phyloP scores from a whole-genome alignment of 1,284 basidiomycete genomes.

The Naganishia liquefaciens region DNA sequence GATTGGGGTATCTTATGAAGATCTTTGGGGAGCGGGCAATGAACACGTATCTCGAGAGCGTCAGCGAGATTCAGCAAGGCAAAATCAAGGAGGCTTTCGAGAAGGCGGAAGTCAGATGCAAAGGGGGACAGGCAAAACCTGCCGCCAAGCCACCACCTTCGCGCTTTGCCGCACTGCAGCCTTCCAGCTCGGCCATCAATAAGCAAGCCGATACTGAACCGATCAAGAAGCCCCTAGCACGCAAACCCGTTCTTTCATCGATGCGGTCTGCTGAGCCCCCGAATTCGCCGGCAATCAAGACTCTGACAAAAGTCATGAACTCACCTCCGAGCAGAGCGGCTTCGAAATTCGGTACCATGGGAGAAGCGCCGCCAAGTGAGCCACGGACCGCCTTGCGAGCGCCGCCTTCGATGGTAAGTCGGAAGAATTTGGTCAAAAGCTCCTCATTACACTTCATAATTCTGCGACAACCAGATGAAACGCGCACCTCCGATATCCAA shows the following conservation, averaged over 20 bases:
- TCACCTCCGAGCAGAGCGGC: conserved; percentile 43
- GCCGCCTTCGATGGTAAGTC: conserved; percentile 27
- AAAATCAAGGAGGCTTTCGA: conserved; percentile 95
- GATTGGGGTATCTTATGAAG: conserved; percentile 91
- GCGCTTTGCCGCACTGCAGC: conserved; percentile 57
- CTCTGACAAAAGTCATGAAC: conserved; percentile 7
- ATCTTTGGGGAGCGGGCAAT: conserved; percentile 93
- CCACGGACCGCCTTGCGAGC: conserved; percentile 26
- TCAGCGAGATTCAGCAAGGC: conserved; percentile 84
- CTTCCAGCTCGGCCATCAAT: conserved; percentile 50
- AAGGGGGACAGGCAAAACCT: conserved; percentile 62
- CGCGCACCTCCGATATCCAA: conserved; percentile 1
- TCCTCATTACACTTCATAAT: not conserved
- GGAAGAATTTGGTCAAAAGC: not conserved
- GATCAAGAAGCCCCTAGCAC: not conserved
- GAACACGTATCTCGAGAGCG: conserved; percentile 79
- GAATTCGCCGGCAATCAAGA: conserved; percentile 4
- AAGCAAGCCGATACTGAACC: not conserved
- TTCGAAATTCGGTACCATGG: conserved; percentile 35
- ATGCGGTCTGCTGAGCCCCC: conserved; percentile 7
- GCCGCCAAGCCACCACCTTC: conserved; percentile 61
- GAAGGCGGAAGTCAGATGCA: conserved; percentile 82
- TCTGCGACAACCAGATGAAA: conserved; percentile 2
- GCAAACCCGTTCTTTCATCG: conserved; percentile 15
- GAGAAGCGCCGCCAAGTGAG: conserved; percentile 32